Evolutionary conservation across 192 early-diverging fungal genomes (phyloP).

Genomic region (Piromyces finnis): DNA sequence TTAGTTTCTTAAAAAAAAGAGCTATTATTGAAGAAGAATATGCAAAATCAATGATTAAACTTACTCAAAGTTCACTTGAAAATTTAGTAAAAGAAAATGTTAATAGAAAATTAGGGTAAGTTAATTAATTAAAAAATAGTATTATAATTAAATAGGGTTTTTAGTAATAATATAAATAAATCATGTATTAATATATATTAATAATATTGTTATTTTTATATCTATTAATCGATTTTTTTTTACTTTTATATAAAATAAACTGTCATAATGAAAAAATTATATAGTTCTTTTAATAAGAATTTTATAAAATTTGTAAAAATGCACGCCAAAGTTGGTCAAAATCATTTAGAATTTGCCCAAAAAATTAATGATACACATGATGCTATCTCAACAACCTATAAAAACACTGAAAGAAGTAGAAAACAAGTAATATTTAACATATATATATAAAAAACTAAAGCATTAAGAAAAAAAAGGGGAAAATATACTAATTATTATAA

Average conservation of each 20-base stretch:
- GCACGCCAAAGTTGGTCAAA: constrained; percentile 68
- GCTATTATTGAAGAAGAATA: constrained; percentile 85
- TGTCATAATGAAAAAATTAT: too few relatives aligned
- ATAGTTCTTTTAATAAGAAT: constrained; percentile 53
- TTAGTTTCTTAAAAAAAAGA: constrained; percentile 68
- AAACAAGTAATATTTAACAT: constrained; percentile 42
- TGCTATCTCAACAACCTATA: constrained; percentile 47
- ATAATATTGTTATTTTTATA: too few relatives aligned
- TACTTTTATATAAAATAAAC: too few relatives aligned
- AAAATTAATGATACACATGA: constrained; percentile 60
- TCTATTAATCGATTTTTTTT: too few relatives aligned
- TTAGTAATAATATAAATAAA: too few relatives aligned
- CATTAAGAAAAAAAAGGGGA: background rate
- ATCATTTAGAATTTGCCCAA: constrained; percentile 55
- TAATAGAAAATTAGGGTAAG: constrained; percentile 30
- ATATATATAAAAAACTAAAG: too few relatives aligned
- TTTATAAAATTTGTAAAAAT: constrained; percentile 60
- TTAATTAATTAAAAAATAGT: too few relatives aligned
- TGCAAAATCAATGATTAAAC: constrained; percentile 55
- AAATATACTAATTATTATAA: too few relatives aligned
- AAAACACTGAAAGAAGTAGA: constrained; percentile 59
- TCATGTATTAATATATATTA: constrained; percentile 3
- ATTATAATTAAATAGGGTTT: too few relatives aligned
- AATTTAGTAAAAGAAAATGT: constrained; percentile 20
- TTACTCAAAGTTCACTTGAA: constrained; percentile 41